Evolutionary conservation across 2,329 filamentous ascomycete genomes (phyloP), one percentile per base, ranked within the genome.

Genomic region (Aureobasidium zeae): DNA sequence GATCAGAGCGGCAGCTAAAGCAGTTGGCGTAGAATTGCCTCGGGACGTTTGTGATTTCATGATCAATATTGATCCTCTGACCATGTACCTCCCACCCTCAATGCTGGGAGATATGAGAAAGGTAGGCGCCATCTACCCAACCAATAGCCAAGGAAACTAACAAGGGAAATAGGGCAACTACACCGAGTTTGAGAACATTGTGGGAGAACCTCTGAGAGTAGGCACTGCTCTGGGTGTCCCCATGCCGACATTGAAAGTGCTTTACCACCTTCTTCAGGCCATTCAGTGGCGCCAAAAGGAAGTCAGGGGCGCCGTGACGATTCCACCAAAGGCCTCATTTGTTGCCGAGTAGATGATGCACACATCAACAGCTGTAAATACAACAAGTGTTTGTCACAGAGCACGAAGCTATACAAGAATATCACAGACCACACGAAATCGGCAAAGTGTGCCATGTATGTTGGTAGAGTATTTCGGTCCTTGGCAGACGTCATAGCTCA

Each of bases 171-270:
- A 45, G 68, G 68, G 72, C 12, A 76, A 74, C 51, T 71, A 66
- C 41, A 70, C 73, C 47, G 74, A 79, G 55, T 66, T 69, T 35
- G 73, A 77, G 53, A 74, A 70, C 48, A 65, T 77, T 25, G 56
- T 77, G 3, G 73, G 73, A 1, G 74, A 77, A 58, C 72, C 73
- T n/a, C 48, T 77, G 33, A 59, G 69, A 2, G 73, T 72, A 50
- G 74, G 67, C 0, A 65, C 66, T 49, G 55, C 54, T 22, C 55
- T 61, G 0, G 72, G 72, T 1, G 71, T 77, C 2, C 46, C 59
- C 1, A 70, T 69, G 58, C 72, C 73, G 0, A 72, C 66, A 12
- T 55, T 77, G 22, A 57, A 60, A 44, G 62, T 67, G 5, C 49
- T 77, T 1, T 76, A 75, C 52, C 60, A 63, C 2, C 52, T 74